A percentile compares a stretch with the other conserved stretches of the same genome.
Conservation (phyloP, 2,329 filamentous ascomycete species). For the Zymoseptoria ardabiliae region DNA sequence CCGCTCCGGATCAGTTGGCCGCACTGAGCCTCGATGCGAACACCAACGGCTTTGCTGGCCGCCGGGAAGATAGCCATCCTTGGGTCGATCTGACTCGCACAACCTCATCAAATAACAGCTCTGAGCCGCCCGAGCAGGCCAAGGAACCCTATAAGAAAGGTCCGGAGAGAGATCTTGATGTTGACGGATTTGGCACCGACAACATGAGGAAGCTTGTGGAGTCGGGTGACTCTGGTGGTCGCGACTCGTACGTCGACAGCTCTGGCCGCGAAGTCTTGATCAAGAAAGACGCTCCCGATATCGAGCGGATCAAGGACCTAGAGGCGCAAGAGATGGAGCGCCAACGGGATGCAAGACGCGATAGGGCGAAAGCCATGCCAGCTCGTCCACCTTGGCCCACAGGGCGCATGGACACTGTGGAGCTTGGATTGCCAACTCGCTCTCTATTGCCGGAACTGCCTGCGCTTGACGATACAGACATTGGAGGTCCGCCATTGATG, state of each 20-base stretch:
- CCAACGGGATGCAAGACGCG: constrained; percentile 29
- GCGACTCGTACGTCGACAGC: constrained; percentile 50
- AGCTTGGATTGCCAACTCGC: constrained; percentile 59
- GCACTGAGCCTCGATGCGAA: constrained; percentile 21
- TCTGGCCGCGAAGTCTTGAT: constrained; percentile 62
- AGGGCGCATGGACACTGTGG: constrained; percentile 54
- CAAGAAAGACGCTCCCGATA: constrained; percentile 55
- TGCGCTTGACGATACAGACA: constrained; percentile 69
- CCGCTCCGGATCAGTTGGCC: constrained; percentile 14
- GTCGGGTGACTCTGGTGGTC: constrained; percentile 23
- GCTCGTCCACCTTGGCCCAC: constrained; percentile 28
- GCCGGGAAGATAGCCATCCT: constrained; percentile 8
- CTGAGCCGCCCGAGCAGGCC: constrained; percentile 4
- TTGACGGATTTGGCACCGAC: constrained; percentile 71
- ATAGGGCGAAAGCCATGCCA: constrained; percentile 25
- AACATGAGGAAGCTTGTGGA: constrained; percentile 51
- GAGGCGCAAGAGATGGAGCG: constrained; percentile 29
- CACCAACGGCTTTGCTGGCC: constrained; percentile 8
- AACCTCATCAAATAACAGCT: constrained; percentile 7
- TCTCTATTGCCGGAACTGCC: constrained; percentile 67
- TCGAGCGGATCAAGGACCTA: constrained; percentile 43
- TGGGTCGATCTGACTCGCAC: constrained; percentile 13
- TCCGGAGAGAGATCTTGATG: constrained; percentile 57
- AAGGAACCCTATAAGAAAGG: constrained; percentile 10
- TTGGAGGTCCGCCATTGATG: constrained; percentile 62